Evolutionary conservation across 2,329 filamentous ascomycete species (phyloP).

Genomic region (Decorospora gaudefroyi): DNA sequence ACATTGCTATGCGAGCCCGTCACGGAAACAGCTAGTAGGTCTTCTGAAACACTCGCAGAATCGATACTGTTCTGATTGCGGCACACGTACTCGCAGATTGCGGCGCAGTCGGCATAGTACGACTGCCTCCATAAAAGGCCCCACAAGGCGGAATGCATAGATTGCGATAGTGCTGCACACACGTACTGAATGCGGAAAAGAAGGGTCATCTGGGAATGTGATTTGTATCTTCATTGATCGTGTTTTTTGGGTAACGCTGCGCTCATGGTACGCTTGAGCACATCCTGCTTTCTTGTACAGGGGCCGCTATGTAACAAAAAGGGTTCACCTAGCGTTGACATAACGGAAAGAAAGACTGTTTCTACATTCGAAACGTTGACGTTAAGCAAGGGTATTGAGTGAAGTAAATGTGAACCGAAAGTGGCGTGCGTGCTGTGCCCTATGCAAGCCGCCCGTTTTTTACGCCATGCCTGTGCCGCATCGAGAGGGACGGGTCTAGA

Average conservation of each 20-base stretch:
- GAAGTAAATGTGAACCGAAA: slow-evolving; percentile 1
- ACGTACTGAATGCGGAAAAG: not conserved
- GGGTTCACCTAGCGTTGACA: slow-evolving; percentile 1
- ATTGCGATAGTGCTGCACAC: too few species aligned
- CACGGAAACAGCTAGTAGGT: not conserved
- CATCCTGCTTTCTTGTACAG: too few species aligned
- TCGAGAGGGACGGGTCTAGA: not conserved
- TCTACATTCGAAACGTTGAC: slow-evolving; percentile 3
- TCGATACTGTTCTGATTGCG: slow-evolving; percentile 20
- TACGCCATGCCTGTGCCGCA: slow-evolving; percentile 11
- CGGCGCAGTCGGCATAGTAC: slow-evolving; percentile 20
- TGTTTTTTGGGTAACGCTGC: not conserved
- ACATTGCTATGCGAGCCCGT: not conserved
- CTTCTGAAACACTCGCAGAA: slow-evolving; percentile 5
- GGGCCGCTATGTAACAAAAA: slow-evolving; percentile 1
- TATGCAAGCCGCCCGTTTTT: slow-evolving; percentile 9
- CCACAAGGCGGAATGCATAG: slow-evolving; percentile 7
- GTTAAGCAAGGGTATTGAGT: slow-evolving; percentile 17
- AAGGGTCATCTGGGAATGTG: not conserved
- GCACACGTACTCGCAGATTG: slow-evolving; percentile 15
- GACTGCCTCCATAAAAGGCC: too few species aligned
- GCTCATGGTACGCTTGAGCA: too few species aligned
- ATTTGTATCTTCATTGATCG: slow-evolving; percentile 1
- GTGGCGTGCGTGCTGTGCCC: slow-evolving; percentile 2
- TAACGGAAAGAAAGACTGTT: not conserved